These are phyloP conservation scores for Pythium folliculosum DNA, from an alignment of 352 stramenopile genomes.

Conservation along the genomic window DNA sequence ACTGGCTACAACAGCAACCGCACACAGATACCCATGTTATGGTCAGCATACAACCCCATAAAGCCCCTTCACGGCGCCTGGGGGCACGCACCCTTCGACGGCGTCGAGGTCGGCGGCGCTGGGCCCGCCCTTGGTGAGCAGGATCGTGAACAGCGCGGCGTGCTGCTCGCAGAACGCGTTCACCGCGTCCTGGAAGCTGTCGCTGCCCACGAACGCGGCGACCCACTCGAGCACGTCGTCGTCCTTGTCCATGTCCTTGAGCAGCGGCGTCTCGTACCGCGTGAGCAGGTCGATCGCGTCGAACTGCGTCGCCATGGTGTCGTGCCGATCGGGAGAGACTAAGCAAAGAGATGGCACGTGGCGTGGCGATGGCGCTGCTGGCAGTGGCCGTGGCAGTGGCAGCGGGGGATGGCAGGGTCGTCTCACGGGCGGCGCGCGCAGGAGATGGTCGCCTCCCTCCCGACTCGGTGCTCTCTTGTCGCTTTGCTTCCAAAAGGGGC, in stretches of 20 bases:
- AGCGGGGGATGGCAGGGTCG: too few species aligned
- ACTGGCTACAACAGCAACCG: slow-evolving; percentile 32
- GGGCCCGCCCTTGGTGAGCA: slow-evolving; percentile 64
- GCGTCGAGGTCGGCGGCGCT: slow-evolving; percentile 57
- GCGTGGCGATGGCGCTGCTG: background rate
- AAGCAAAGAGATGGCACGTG: background rate
- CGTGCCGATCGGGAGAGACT: background rate
- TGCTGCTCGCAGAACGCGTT: slow-evolving; percentile 66
- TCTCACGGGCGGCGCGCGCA: too few species aligned
- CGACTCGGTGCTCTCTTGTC: too few species aligned
- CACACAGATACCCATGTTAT: background rate
- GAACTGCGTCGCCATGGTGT: slow-evolving; percentile 49
- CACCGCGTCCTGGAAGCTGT: slow-evolving; percentile 64
- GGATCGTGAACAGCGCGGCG: slow-evolving; percentile 59
- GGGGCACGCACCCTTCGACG: slow-evolving; percentile 47
- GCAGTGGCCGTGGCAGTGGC: too few species aligned
- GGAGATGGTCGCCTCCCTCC: background rate
- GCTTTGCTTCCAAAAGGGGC: background rate
- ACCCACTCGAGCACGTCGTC: slow-evolving; percentile 86
- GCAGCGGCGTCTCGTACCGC: slow-evolving; percentile 76
- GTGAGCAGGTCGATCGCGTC: slow-evolving; percentile 79
- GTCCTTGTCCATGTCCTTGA: slow-evolving; percentile 81
- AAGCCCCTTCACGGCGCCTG: too few species aligned
- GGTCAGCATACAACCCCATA: background rate
- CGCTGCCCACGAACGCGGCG: slow-evolving; percentile 68